Evolutionary conservation across 106 monocot species (phyloP).

Genomic region (Dactylorhiza incarnata): DNA sequence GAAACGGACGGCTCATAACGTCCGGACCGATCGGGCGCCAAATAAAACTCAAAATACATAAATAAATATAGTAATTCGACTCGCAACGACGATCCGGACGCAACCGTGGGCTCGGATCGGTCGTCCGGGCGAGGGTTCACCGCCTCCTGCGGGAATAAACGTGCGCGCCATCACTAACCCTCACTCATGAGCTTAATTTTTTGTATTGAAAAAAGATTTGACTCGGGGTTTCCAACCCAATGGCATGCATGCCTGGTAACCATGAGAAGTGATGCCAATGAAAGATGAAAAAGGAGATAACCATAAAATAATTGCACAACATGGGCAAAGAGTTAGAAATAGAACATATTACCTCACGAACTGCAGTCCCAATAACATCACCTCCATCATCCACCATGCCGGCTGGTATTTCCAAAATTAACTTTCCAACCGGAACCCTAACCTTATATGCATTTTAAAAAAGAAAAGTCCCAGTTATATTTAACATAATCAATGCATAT

Average conservation of each 20-base stretch:
- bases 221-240: too few relatives aligned
- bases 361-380: slow-evolving; percentile 82
- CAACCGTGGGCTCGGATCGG: too few relatives aligned
- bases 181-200: too few relatives aligned
- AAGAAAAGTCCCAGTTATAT: background rate
- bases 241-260: background rate
- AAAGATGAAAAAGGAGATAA: background rate
- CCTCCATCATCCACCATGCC: slow-evolving; percentile 89
- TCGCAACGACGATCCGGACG: too few relatives aligned
- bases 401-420: slow-evolving; percentile 87
- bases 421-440: slow-evolving; percentile 91
- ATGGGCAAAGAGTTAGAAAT: background rate
- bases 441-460: slow-evolving; percentile 29
- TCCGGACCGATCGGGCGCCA: too few relatives aligned
- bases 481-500: background rate
- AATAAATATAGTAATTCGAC: too few relatives aligned
- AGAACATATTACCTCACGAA: slow-evolving; percentile 69
- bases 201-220: too few relatives aligned
- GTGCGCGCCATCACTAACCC: too few relatives aligned
- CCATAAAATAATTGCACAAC: background rate
- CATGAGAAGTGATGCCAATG: background rate
- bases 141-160: too few relatives aligned
- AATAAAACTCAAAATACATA: too few relatives aligned
- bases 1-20: too few relatives aligned
- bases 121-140: too few relatives aligned